Conservation (phyloP, 352 stramenopile genomes). For the Globisporangium nagaii region DNA sequence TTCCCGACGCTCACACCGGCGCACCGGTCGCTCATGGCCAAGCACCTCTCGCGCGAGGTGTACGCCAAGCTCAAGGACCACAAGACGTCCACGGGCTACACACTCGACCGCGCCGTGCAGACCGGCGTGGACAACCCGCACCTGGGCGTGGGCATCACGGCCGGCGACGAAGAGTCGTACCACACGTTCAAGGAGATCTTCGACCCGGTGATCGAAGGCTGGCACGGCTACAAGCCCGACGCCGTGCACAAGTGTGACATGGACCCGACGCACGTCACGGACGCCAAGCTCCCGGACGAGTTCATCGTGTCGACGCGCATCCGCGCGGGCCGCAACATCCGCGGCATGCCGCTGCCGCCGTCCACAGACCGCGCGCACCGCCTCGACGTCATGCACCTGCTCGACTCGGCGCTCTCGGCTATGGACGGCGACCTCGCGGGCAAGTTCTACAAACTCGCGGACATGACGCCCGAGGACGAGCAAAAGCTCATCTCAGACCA, state of each 20-base stretch:
- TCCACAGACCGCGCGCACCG: slow-evolving; percentile 77
- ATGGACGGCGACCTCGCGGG: slow-evolving; percentile 68
- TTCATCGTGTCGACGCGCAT: slow-evolving; percentile 80
- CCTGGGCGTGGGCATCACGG: slow-evolving; percentile 54
- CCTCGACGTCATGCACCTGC: slow-evolving; percentile 81
- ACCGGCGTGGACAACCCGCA: slow-evolving; percentile 76
- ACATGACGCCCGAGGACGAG: slow-evolving; percentile 73
- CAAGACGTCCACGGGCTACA: slow-evolving; percentile 68
- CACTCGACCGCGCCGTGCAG: slow-evolving; percentile 68
- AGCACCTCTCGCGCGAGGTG: slow-evolving; percentile 60
- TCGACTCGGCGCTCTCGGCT: slow-evolving; percentile 68
- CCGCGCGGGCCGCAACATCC: slow-evolving; percentile 80
- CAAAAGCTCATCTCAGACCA: slow-evolving; percentile 69
- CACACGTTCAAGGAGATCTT: slow-evolving; percentile 69
- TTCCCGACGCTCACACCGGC: slow-evolving; percentile 71
- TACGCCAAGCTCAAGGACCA: slow-evolving; percentile 63
- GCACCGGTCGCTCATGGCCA: slow-evolving; percentile 71
- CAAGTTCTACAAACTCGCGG: slow-evolving; percentile 78
- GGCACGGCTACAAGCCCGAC: slow-evolving; percentile 59
- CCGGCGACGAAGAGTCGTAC: slow-evolving; percentile 70
- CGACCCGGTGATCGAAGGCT: slow-evolving; percentile 63
- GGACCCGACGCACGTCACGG: slow-evolving; percentile 55
- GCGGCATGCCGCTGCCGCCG: slow-evolving; percentile 70
- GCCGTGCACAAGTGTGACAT: slow-evolving; percentile 72
- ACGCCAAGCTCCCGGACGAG: slow-evolving; percentile 59